These are phyloP conservation scores for Entonaema liquescens DNA, from an alignment of 495 filamentous ascomycete species.

Conservation along the genomic window DNA sequence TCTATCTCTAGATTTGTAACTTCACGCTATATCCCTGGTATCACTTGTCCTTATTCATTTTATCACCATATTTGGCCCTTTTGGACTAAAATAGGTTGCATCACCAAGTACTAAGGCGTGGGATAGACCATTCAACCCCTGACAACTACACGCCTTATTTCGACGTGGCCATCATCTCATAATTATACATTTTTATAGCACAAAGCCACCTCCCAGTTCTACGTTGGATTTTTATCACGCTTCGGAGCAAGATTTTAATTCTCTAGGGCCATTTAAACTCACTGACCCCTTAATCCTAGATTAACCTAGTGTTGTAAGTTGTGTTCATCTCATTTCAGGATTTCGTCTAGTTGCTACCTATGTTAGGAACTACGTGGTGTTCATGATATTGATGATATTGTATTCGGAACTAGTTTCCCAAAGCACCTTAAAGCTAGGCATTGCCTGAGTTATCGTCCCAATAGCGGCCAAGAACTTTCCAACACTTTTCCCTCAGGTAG, in stretches of 20 bases:
- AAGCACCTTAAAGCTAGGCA: background rate
- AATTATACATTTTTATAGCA: background rate
- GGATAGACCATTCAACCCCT: background rate
- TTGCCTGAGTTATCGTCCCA: background rate
- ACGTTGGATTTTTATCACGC: background rate
- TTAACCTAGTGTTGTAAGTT: conserved; percentile 15
- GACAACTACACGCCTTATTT: background rate
- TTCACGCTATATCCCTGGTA: background rate
- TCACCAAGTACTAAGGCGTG: background rate
- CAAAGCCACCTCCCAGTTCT: background rate
- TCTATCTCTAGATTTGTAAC: background rate
- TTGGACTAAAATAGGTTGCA: background rate
- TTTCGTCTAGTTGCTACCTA: no score
- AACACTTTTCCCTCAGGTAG: background rate
- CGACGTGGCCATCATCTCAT: background rate
- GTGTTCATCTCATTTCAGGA: background rate
- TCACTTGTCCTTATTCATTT: background rate
- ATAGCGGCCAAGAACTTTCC: background rate
- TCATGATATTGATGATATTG: background rate
- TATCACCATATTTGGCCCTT: background rate
- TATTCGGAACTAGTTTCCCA: background rate
- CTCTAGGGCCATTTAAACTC: background rate
- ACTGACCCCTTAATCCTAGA: background rate
- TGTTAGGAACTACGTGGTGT: background rate
- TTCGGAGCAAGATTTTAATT: background rate